Base-by-base conservation (phyloP, 2,329 filamentous ascomycete genomes). In the Diaporthe helianthi region DNA sequence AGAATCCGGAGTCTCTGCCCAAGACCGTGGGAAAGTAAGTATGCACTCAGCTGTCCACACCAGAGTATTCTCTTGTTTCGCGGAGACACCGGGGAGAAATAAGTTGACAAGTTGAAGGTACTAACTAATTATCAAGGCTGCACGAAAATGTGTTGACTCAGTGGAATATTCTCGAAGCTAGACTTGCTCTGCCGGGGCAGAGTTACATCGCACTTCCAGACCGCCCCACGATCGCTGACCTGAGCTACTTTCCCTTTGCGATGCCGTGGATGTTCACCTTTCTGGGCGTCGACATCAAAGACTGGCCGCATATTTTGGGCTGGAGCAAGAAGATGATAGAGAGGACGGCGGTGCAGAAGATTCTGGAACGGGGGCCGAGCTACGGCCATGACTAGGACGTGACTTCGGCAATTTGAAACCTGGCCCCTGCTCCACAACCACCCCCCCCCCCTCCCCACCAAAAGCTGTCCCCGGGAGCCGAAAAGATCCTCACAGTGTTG, bases 1-100 rank as follows among this genome's bases (percentile, higher is more conserved):
- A 82, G 69, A 1, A 81, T 78, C 6, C 76, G 66, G 1, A 81
- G 78, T 71, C 84, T 82, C 12, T 76, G 70, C 24, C 83, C 75
- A 29, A 76, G 82, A 15, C 77, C 74, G 0, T 75, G 71, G 0
- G 82, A 74, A 4, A 75, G 72, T 0, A 77, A 78, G 36, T n/a
- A n/a, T n/a, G n/a, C n/a, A n/a, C n/a, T n/a, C n/a, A n/a, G n/a
- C n/a, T n/a, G n/a, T n/a, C n/a, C n/a, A n/a, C n/a, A n/a, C n/a
- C n/a, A n/a, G n/a, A n/a, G n/a, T n/a, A n/a, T n/a, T n/a, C n/a
- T n/a, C n/a, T n/a, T n/a, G n/a, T n/a, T n/a, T n/a, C n/a, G n/a
- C n/a, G n/a, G n/a, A n/a, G n/a, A n/a, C n/a, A n/a, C n/a, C n/a
- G n/a, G n/a, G n/a, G n/a, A n/a, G n/a, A n/a, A n/a, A n/a, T n/a